Evolutionary conservation across 306 rosid species (phyloP).

Genomic region (Castanea mollissima): DNA sequence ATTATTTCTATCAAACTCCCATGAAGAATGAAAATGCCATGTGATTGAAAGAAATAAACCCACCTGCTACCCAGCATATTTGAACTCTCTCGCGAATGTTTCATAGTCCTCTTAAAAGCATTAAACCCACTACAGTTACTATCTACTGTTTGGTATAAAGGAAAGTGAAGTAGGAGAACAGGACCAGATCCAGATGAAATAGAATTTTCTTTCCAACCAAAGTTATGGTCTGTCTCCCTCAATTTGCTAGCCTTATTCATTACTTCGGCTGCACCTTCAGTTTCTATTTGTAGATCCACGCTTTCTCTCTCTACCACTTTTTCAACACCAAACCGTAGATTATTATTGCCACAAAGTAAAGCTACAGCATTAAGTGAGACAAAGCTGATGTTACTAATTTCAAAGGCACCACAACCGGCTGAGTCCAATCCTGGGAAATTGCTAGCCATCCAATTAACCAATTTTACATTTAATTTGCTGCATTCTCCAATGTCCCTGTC

Average conservation of each 20-base stretch:
- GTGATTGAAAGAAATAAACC: conserved; percentile 18
- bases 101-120: conserved; percentile 13
- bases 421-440: conserved; percentile 55
- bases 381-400: conserved; percentile 56
- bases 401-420: conserved; percentile 61
- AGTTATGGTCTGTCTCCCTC: conserved; percentile 24
- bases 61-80: conserved; percentile 42
- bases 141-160: conserved; percentile 31
- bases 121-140: conserved; percentile 15
- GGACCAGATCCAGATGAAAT: conserved; percentile 57
- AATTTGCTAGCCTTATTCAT: not conserved
- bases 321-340: conserved; percentile 61
- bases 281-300: conserved; percentile 33
- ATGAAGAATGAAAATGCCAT: not conserved
- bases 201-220: conserved; percentile 41
- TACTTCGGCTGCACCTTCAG: conserved; percentile 3
- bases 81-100: conserved; percentile 18
- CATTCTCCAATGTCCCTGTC: conserved; percentile 65
- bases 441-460: conserved; percentile 44
- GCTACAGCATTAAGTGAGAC: conserved; percentile 63
- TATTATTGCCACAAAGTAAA: conserved; percentile 49
- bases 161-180: conserved; percentile 60
- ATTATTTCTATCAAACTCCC: conserved; percentile 6
- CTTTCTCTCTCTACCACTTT: conserved; percentile 62
- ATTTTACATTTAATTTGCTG: conserved; percentile 27